A percentile compares a stretch with the other conserved stretches of the same genome.
These are phyloP conservation scores for Tulasnella sp. DNA, from an alignment of 768 basidiomycete species.

Conservation along the genomic window DNA sequence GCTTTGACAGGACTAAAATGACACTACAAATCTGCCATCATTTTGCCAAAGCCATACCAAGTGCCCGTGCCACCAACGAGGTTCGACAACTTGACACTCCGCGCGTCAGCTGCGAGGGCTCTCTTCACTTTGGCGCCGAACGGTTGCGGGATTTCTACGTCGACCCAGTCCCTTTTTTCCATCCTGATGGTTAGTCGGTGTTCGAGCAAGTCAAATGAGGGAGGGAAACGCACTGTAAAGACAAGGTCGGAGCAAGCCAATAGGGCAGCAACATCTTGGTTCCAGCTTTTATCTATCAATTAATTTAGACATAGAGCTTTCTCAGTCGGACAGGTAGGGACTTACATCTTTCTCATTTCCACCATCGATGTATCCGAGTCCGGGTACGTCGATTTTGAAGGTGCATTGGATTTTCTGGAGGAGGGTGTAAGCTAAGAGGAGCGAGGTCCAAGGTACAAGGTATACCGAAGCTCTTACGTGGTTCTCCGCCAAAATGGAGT, in stretches of 20 bases:
- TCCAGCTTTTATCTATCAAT: conserved; percentile 57
- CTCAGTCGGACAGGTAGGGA: conserved; percentile 14
- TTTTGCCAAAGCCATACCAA: conserved; percentile 90
- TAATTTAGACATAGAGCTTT: neutral
- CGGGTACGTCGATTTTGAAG: conserved; percentile 75
- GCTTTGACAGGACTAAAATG: neutral
- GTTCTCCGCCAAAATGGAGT: conserved; percentile 86
- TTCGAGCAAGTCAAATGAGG: neutral
- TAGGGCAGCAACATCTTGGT: conserved; percentile 79
- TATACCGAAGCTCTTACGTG: conserved; percentile 43
- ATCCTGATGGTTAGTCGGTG: neutral
- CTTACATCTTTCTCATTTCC: conserved; percentile 76
- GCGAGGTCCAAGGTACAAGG: neutral
- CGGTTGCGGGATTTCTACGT: conserved; percentile 73
- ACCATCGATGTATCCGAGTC: conserved; percentile 84
- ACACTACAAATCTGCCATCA: conserved; percentile 71
- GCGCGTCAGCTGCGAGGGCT: conserved; percentile 81
- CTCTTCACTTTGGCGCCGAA: conserved; percentile 72
- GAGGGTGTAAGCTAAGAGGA: neutral
- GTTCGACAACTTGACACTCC: conserved; percentile 70
- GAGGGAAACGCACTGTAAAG: conserved; percentile 55
- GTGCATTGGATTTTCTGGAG: conserved; percentile 85
- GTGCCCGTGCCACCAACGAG: conserved; percentile 80
- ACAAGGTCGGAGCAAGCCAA: conserved; percentile 83
- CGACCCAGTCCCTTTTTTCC: conserved; percentile 66